Evolutionary conservation across 176 grass and related monocot species (phyloP).

Genomic region (Aechmea fasciata): DNA sequence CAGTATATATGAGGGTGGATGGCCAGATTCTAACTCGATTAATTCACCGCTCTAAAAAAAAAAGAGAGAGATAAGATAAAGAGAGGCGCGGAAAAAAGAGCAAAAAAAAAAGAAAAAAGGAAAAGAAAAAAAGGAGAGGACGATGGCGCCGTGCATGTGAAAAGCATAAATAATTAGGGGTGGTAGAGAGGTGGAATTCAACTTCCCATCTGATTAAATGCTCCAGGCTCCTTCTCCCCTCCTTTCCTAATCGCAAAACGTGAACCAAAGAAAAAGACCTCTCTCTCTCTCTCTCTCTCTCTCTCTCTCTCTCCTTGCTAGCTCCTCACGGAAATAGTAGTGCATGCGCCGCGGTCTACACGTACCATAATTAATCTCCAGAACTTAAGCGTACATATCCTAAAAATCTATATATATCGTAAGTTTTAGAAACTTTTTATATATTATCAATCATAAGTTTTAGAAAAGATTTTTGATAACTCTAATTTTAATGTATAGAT

Average conservation of each 20-base stretch:
- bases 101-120: too few relatives aligned
- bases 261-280: not conserved
- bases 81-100: not conserved
- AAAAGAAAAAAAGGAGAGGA: not conserved
- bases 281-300: not conserved
- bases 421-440: too few relatives aligned
- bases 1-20: too few relatives aligned
- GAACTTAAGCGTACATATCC: too few relatives aligned
- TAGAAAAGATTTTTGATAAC: too few relatives aligned
- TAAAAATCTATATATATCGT: too few relatives aligned
- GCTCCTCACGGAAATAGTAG: not conserved
- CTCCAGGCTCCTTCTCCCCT: not conserved
- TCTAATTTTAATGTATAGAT: too few relatives aligned
- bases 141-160: not conserved
- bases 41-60: too few relatives aligned
- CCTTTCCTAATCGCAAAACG: not conserved
- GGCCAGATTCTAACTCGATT: too few relatives aligned
- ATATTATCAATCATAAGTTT: too few relatives aligned
- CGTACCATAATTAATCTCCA: not conserved
- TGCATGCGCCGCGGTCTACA: not conserved
- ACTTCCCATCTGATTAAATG: not conserved
- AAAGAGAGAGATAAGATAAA: not conserved
- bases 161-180: not conserved
- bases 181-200: constrained; percentile 2
- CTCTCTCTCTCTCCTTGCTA: not conserved